Percentiles rank a stretch among this genome's conserved stretches.
phyloP scores from a whole-genome alignment of 1,284 basidiomycete species.

The Papiliotrema laurentii region DNA sequence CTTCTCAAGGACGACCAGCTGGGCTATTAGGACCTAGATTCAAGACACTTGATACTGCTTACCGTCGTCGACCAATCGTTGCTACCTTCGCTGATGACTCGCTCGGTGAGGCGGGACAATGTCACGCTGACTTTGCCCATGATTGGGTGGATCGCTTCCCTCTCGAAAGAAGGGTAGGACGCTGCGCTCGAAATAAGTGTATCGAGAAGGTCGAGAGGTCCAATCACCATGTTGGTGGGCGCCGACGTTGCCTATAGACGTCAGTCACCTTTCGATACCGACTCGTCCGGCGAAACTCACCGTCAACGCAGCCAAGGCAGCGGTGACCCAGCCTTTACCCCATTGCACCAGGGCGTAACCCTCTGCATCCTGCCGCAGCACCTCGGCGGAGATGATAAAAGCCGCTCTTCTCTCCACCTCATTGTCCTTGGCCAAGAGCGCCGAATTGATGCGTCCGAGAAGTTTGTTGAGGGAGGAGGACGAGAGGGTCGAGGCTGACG shows the following conservation, averaged over 20 bases:
- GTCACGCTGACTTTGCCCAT: slow-evolving; percentile 41
- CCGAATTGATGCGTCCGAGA: slow-evolving; percentile 32
- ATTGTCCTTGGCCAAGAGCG: slow-evolving; percentile 30
- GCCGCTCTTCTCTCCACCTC: slow-evolving; percentile 14
- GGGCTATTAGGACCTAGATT: background rate
- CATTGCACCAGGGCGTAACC: slow-evolving; percentile 31
- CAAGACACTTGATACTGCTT: slow-evolving; percentile 6
- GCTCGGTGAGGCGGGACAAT: slow-evolving; percentile 28
- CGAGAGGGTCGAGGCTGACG: slow-evolving; percentile 26
- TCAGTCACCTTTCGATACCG: background rate
- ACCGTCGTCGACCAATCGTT: slow-evolving; percentile 23
- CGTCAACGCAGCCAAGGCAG: slow-evolving; percentile 24
- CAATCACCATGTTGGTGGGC: background rate
- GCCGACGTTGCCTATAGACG: background rate
- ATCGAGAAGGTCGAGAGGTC: slow-evolving; percentile 19
- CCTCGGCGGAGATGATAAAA: slow-evolving; percentile 17
- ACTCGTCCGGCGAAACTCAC: slow-evolving; percentile 24
- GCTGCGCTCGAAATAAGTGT: slow-evolving; percentile 25
- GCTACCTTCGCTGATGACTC: slow-evolving; percentile 11
- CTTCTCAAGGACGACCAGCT: slow-evolving; percentile 17
- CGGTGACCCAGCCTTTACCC: slow-evolving; percentile 40
- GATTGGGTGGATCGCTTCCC: slow-evolving; percentile 39
- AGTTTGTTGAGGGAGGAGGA: slow-evolving; percentile 25
- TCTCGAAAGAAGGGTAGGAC: slow-evolving; percentile 38
- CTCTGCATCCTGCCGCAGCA: slow-evolving; percentile 37